Evolutionary conservation across 192 early-diverging fungal genomes (phyloP).

Genomic region (Umbelopsis sp.): DNA sequence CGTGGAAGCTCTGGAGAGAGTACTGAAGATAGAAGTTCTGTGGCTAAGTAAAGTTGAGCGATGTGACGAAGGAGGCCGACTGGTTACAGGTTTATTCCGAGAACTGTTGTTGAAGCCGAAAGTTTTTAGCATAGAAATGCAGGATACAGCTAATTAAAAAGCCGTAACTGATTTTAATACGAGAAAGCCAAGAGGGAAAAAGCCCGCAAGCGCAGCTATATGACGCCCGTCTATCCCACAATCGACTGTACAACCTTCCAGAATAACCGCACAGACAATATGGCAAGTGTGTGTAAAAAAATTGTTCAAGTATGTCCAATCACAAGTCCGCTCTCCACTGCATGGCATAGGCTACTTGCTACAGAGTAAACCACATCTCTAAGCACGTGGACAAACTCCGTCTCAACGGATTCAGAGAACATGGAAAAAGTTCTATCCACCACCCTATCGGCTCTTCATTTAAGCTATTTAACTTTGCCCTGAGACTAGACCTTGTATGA

Average conservation of each 20-base stretch:
- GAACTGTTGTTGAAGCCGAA: background rate
- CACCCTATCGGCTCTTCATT: too few species aligned
- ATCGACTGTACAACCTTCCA: constrained; percentile 4
- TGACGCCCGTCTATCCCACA: too few species aligned
- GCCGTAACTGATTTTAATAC: too few species aligned
- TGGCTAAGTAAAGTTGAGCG: background rate
- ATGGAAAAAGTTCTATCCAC: too few species aligned
- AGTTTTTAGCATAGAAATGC: background rate
- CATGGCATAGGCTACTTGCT: background rate
- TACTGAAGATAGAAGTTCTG: background rate
- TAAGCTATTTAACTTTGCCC: too few species aligned
- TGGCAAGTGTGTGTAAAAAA: background rate
- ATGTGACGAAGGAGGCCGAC: background rate
- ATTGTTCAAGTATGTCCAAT: background rate
- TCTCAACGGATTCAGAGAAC: too few species aligned
- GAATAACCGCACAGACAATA: constrained; percentile 9
- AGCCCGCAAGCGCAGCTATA: too few species aligned
- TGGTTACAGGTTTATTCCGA: background rate
- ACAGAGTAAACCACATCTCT: background rate
- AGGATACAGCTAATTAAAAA: too few species aligned
- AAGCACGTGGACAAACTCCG: background rate
- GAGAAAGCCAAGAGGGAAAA: too few species aligned
- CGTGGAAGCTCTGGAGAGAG: background rate
- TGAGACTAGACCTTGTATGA: too few species aligned
- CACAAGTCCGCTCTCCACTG: background rate